Evolutionary conservation across 805 yeast species (phyloP), one percentile per base, ranked within the genome.

Genomic region (Spathaspora arborariae): DNA sequence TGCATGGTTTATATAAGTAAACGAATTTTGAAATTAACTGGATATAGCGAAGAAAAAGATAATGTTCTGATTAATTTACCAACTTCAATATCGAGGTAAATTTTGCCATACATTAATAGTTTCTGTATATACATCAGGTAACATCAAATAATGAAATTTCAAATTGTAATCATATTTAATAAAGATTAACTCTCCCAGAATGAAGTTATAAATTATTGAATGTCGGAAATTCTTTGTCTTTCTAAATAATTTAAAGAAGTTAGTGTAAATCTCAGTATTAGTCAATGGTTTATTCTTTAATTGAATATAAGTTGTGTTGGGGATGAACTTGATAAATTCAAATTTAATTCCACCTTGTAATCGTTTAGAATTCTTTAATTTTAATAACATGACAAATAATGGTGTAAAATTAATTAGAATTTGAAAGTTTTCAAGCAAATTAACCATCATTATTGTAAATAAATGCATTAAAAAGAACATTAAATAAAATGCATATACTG

Each of bases 341-440:
- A 79, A 66, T 8, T 56, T 59, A 5, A 80, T 62, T 0, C 84
- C 83, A 1, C 81, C 81, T 41, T 81, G 84, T 16, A 80, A 57
- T 45, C 84, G 71, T 45, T 78, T 81, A 7, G 89, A 82, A 59
- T 91, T 92, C 62, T 92, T 94, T 41, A 88, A 40, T 55, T 94
- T 80, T 40, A 94, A 68, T 44, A 95, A 68, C 2, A 92, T 58
- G 1, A 89, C 91, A 65, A 94, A 92, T 9, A 92, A 59, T 1
- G 99, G 99, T 59, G 85, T 80, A 59, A 91, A 91, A 59, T 91
- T 92, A 46, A 90, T 62, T 26, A 80, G 61, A 5, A 91, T 80
- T 51, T 88, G 72, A 0, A 72, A 42, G 37, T 83, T 69, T 53
- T 88, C 94, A 19, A 85, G 62, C 1, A 69, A 43, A 16, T 84